Evolutionary conservation across 2,329 filamentous ascomycete species (phyloP).

Genomic region (Ophiosphaerella korrae): DNA sequence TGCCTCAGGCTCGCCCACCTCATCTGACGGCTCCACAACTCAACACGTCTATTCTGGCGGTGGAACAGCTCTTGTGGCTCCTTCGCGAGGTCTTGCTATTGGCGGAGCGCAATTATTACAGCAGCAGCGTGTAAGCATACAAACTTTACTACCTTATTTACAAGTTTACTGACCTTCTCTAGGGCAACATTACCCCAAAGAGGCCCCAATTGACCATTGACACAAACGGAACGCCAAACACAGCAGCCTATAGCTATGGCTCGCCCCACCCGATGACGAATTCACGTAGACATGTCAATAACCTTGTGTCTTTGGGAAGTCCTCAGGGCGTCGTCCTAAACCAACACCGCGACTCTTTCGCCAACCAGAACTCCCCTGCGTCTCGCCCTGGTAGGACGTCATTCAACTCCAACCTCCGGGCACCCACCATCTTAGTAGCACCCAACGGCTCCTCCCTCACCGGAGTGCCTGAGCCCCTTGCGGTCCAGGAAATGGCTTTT

Average conservation of each 20-base stretch:
- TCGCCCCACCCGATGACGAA: constrained; percentile 8
- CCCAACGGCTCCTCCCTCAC: constrained; percentile 9
- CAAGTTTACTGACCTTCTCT: background rate
- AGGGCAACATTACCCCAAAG: constrained; percentile 6
- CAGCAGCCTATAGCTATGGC: constrained; percentile 1
- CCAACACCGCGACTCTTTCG: constrained; percentile 6
- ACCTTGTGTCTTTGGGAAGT: background rate
- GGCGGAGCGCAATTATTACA: background rate
- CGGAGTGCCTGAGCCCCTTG: constrained; percentile 22
- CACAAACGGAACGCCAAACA: background rate
- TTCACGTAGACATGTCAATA: background rate
- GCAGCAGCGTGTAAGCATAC: constrained; percentile 15
- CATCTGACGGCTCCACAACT: constrained; percentile 17
- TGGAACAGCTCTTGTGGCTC: background rate
- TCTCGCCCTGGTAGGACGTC: constrained; percentile 6
- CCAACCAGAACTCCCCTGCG: constrained; percentile 2
- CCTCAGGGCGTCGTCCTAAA: background rate
- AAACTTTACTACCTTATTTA: background rate
- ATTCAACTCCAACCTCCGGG: constrained; percentile 4
- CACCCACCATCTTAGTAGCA: constrained; percentile 2
- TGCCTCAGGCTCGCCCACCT: constrained; percentile 12
- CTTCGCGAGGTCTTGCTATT: constrained; percentile 4
- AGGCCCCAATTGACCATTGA: constrained; percentile 4
- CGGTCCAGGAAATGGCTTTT: constrained; percentile 32
- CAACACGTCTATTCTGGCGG: constrained; percentile 1